Percentiles rank a stretch among this genome's conserved stretches.
phyloP scores from a whole-genome alignment of 2,329 filamentous ascomycete genomes.

The Nemania diffusa region DNA sequence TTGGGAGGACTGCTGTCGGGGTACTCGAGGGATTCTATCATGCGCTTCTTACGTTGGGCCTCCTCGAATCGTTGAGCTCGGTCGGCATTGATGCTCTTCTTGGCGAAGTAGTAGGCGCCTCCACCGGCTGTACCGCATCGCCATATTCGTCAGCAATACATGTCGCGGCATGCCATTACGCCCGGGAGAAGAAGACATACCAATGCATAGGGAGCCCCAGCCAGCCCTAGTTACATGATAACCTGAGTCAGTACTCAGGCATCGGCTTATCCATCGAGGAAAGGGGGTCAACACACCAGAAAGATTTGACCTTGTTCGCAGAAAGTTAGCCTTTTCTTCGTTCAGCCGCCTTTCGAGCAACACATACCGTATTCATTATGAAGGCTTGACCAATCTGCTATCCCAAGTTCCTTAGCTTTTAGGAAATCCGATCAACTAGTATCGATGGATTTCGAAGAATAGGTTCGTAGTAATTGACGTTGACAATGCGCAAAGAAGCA shows the following conservation, averaged over 20 bases:
- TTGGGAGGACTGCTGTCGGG: slow-evolving; percentile 52
- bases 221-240: slow-evolving; percentile 72
- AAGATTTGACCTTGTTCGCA: slow-evolving; percentile 66
- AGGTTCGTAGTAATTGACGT: slow-evolving; percentile 12
- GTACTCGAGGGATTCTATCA: slow-evolving; percentile 65
- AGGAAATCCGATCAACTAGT: not conserved
- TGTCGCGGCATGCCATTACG: not conserved
- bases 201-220: slow-evolving; percentile 88
- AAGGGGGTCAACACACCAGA: slow-evolving; percentile 63
- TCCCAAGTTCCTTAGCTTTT: not conserved
- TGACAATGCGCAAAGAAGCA: slow-evolving; percentile 7
- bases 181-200: slow-evolving; percentile 58
- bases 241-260: slow-evolving; percentile 18
- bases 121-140: slow-evolving; percentile 73
- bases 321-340: slow-evolving; percentile 35
- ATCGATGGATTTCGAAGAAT: not conserved
- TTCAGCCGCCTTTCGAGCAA: not conserved
- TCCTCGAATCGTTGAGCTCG: slow-evolving; percentile 77
- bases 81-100: slow-evolving; percentile 92
- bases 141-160: slow-evolving; percentile 5
- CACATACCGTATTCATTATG: slow-evolving; percentile 40
- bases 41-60: slow-evolving; percentile 70
- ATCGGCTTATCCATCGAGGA: not conserved
- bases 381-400: not conserved
- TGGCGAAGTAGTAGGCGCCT: slow-evolving; percentile 95